Conservation (phyloP, 371 early-diverging fungal genomes). For the Rhizopus arrhizus region DNA sequence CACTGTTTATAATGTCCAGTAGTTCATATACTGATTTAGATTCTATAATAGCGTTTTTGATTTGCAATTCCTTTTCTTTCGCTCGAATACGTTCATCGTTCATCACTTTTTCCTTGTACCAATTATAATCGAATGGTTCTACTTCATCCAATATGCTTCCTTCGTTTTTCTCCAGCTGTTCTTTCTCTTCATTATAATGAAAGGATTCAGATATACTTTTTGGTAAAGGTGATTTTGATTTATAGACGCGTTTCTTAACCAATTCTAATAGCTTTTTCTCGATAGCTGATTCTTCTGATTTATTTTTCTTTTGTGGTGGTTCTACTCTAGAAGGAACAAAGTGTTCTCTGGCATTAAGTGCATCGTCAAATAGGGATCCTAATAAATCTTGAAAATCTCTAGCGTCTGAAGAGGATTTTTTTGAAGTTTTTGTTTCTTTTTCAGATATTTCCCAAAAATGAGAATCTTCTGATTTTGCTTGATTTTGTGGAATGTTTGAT, state of each 20-base stretch:
- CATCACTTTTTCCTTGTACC: not conserved
- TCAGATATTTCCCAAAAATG: not conserved
- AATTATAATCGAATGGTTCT: constrained; percentile 10
- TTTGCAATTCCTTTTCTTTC: constrained; percentile 21
- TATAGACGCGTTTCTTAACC: constrained; percentile 21
- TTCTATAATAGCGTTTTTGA: constrained; percentile 11
- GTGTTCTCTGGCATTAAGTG: not conserved
- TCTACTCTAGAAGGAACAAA: not conserved
- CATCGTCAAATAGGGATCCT: constrained; percentile 16
- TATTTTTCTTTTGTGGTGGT: not conserved
- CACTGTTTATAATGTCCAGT: constrained; percentile 7
- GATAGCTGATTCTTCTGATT: constrained; percentile 17
- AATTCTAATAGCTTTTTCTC: constrained; percentile 35
- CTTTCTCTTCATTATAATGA: constrained; percentile 8
- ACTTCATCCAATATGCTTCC: constrained; percentile 3
- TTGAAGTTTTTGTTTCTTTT: not conserved
- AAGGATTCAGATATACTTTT: constrained; percentile 12
- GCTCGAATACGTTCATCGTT: constrained; percentile 6
- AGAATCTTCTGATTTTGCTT: not conserved
- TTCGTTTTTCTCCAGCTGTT: not conserved
- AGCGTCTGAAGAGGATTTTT: not conserved
- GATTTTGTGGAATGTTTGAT: not conserved
- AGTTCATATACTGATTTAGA: constrained; percentile 12
- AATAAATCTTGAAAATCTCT: constrained; percentile 24
- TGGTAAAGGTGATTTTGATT: constrained; percentile 32